Evolutionary conservation across 1,284 basidiomycete species (phyloP).

Genomic region (Naganishia liquefaciens): DNA sequence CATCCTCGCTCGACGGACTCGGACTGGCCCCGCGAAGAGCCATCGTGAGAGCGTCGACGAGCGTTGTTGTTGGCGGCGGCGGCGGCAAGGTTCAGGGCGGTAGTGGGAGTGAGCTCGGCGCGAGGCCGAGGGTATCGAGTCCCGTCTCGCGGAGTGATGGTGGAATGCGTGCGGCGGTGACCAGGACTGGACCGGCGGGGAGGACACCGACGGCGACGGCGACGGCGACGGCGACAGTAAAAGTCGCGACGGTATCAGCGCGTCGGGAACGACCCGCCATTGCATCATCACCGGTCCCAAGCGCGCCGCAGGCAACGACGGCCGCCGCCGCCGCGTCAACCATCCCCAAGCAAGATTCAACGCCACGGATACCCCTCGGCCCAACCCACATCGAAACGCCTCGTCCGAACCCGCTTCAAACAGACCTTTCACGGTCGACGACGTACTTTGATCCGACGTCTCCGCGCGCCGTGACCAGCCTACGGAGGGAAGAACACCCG

Average conservation of each 20-base stretch:
- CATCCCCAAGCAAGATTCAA: too few species aligned
- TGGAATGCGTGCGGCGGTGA: too few species aligned
- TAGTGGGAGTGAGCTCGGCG: too few species aligned
- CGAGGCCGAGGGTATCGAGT: background rate
- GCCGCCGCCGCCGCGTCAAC: too few species aligned
- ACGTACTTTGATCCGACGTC: too few species aligned
- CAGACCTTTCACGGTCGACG: background rate
- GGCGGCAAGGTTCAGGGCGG: too few species aligned
- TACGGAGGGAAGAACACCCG: too few species aligned
- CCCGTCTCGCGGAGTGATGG: background rate
- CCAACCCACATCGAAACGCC: too few species aligned
- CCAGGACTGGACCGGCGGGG: too few species aligned
- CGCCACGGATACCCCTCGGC: too few species aligned
- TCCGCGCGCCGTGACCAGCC: too few species aligned
- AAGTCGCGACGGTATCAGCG: background rate
- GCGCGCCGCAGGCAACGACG: background rate
- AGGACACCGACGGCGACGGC: background rate
- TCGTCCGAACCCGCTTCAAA: too few species aligned
- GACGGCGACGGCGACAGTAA: background rate
- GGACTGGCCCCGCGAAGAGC: conserved; percentile 9
- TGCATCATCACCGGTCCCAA: background rate
- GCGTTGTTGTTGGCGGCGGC: background rate
- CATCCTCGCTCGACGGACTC: background rate
- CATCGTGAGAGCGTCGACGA: conserved; percentile 12
- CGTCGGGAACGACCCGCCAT: background rate